Base-by-base conservation (phyloP, 1,284 basidiomycete species). In the Ceratobasidium theobromae region DNA sequence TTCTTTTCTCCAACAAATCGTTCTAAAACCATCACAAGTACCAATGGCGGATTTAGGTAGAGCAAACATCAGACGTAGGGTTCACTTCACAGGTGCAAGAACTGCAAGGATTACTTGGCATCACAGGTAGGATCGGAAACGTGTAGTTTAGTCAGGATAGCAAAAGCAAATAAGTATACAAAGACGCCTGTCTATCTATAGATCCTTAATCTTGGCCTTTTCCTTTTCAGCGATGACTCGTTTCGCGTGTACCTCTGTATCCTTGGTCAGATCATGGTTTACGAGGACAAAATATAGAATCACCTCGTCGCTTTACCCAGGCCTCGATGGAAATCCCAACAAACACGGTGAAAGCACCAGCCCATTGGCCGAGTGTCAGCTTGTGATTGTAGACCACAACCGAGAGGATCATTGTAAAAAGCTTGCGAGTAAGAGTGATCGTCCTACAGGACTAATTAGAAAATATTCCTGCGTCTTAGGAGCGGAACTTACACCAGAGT, bases 371-470 rank as follows among this genome's bases (percentile, higher is more conserved):
- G 0, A 74, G 68, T 0, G 88, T 88, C 58, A 99, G 80, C 69
- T 82, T 84, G 77, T 99, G 96, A 72, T 93, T 87, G 76, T 98
- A 99, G 0, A 98, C 85, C 27, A 96, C 76, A 3, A 99, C 95
- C 5, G 92, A 95, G 38, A 99, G 81, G 12, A 99, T 81, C 96
- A 99, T 99, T 3, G 96, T 98, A 76, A 98, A 97, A 74, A 99
- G 81, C 78, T 99, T 99, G 66, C 97, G 84, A n/a, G 96, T 99
- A 65, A 99, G 83, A 0, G 95, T 98, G 72, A 98, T 91, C 41
- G 91, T 97, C 58, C 90, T 92, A 57, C n/a, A 25, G n/a, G n/a
- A 74, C 14, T 49, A 21, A 62, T 69, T n/a, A 70, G 54, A 35
- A 54, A 27, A 12, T 30, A n/a, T 3, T 6, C 11, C n/a, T 21